Evolutionary conservation across 1,139 yeast species (phyloP).

Genomic region (Geotrichum cucujoidarum): DNA sequence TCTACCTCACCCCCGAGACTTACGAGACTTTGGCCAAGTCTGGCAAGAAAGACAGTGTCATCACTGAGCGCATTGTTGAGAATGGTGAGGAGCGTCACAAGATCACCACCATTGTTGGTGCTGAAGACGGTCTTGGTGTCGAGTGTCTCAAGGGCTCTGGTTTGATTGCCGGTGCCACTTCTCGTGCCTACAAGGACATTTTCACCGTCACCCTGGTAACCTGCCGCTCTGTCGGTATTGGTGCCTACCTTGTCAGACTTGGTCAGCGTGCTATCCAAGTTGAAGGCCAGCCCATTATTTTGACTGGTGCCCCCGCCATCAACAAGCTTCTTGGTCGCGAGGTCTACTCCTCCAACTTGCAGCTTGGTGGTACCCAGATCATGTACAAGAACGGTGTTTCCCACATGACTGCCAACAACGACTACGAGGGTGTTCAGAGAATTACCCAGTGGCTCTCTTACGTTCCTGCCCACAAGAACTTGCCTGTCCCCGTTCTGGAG

Average conservation of each 20-base stretch:
- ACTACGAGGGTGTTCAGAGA: slow-evolving; percentile 92
- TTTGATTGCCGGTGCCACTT: slow-evolving; percentile 97
- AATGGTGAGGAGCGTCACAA: slow-evolving; percentile 77
- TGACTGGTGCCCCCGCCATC: slow-evolving; percentile 98
- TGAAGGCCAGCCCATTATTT: slow-evolving; percentile 96
- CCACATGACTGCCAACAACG: slow-evolving; percentile 92
- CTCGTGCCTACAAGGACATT: slow-evolving; percentile 94
- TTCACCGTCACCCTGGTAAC: slow-evolving; percentile 95
- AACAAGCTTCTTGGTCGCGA: slow-evolving; percentile 94
- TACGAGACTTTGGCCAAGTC: slow-evolving; percentile 56
- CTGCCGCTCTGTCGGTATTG: slow-evolving; percentile 98
- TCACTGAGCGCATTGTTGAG: slow-evolving; percentile 77
- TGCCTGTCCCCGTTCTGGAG: slow-evolving; percentile 88
- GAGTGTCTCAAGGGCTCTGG: slow-evolving; percentile 98
- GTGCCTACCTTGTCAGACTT: slow-evolving; percentile 95
- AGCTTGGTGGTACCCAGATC: slow-evolving; percentile 98
- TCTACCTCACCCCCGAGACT: slow-evolving; percentile 73
- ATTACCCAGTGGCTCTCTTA: slow-evolving; percentile 94
- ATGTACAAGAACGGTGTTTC: slow-evolving; percentile 98
- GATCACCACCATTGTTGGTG: slow-evolving; percentile 82
- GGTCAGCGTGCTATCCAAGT: slow-evolving; percentile 99
- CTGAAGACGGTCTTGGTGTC: slow-evolving; percentile 96
- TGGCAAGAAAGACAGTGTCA: slow-evolving; percentile 46
- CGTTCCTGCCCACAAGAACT: slow-evolving; percentile 83
- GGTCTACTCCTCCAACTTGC: slow-evolving; percentile 93